phyloP scores from a whole-genome alignment of 129 eudicot species.

The Tagetes patula region DNA sequence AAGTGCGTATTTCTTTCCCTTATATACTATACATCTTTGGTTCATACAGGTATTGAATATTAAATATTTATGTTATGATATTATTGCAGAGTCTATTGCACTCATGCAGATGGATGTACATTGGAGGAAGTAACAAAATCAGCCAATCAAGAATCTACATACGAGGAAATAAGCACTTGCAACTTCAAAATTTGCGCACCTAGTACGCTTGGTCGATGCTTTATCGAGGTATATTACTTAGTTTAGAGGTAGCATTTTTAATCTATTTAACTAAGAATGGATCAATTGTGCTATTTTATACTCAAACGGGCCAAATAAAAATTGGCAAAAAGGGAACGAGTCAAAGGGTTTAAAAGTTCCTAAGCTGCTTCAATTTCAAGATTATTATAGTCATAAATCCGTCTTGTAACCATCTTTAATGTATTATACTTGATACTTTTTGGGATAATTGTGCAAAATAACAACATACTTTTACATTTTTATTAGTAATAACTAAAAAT shows the following conservation, averaged over 20 bases:
- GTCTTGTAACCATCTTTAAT: background rate
- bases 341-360: background rate
- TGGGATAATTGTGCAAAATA: background rate
- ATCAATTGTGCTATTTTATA: background rate
- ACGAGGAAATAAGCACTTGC: conserved; percentile 57
- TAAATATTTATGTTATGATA: background rate
- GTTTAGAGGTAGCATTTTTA: background rate
- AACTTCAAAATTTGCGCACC: conserved; percentile 51
- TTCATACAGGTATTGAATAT: background rate
- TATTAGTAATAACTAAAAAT: too few relatives aligned
- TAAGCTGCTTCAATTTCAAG: background rate
- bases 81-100: conserved; percentile 66
- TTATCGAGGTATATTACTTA: conserved; percentile 64
- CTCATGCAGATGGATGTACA: conserved; percentile 49
- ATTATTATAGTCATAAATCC: background rate
- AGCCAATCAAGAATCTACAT: conserved; percentile 35
- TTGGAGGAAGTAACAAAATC: conserved; percentile 43
- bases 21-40: background rate
- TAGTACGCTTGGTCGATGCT: conserved; percentile 68
- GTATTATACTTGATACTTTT: background rate
- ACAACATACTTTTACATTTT: background rate
- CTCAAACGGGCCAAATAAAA: background rate
- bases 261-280: background rate
- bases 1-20: conserved; percentile 50
- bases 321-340: background rate